phyloP scores from a whole-genome alignment of 73 alveolate species.

The Effrenium voratum region DNA sequence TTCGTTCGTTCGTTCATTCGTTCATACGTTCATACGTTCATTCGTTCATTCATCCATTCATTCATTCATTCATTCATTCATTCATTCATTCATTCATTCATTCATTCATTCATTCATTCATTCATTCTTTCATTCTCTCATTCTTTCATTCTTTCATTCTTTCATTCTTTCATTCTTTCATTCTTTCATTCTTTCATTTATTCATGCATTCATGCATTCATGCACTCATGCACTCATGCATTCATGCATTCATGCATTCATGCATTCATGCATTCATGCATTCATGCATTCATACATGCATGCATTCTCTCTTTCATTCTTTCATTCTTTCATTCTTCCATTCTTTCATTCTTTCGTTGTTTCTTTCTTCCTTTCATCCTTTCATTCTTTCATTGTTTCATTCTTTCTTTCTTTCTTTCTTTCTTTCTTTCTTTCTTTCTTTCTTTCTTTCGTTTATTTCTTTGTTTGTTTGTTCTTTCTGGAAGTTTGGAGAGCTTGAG shows the following conservation, averaged over 20 bases:
- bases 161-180: neutral
- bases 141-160: neutral
- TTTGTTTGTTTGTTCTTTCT: neutral
- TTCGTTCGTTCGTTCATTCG: neutral
- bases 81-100: slow-evolving; percentile 21
- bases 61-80: slow-evolving; percentile 7
- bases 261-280: slow-evolving; percentile 20
- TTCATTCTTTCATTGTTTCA: neutral
- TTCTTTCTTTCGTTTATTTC: neutral
- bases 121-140: neutral
- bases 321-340: neutral
- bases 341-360: neutral
- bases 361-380: neutral
- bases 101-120: neutral
- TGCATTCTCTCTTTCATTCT: neutral
- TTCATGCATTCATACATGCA: slow-evolving; percentile 13
- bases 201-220: slow-evolving; percentile 30
- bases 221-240: slow-evolving; percentile 24
- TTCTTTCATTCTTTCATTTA: neutral
- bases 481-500: too few species aligned
- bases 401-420: neutral
- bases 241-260: slow-evolving; percentile 7
- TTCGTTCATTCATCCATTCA: neutral
- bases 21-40: neutral
- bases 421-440: neutral